Base-by-base conservation (phyloP, 169 alveolate species). In the Cryptosporidium viatorum region DNA sequence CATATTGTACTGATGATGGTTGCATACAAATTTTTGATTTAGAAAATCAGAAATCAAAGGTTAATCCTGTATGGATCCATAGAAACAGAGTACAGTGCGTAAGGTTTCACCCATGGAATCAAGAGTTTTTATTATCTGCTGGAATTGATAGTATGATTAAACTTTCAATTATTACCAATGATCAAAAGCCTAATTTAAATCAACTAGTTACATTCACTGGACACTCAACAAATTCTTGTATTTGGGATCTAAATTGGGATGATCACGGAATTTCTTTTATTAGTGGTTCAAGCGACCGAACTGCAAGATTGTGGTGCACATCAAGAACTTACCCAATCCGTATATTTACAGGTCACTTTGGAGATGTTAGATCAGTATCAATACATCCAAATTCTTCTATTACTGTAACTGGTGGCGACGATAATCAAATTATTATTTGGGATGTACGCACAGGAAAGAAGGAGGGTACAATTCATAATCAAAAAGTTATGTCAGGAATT, bases 381-480 rank as follows among this genome's bases (percentile, higher is more conserved):
- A 92, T 93, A 91, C 97, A 95, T 86, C 97, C 97, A 31, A 95
- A 95, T 69, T 85, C 93, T 31, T 95, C 93, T 50, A 94, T 94
- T 69, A 52, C 93, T 55, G 94, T 94, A 55, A 93, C 97, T 29
- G 95, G 96, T 50, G 93, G 96, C 3, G 91, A 86, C 75, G 97
- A 95, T 91, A 92, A 92, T 75, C 93, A 94, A 68, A 92, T 95
- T 51, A 68, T 92, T 84, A 50, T 93, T 62, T 80, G 89, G 89
- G 89, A 80, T 80, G 75, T 80, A 16, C 73, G 89, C 1, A 62
- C 89, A 16, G 75, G 89, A 26, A 62, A 59, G 45, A 80, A 35
- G 62, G 89, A 62, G 9, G 89, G 89, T 48, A 14, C n/a, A 21
- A 62, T 80, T 62, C 41, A 80, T 37, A 80, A 80, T 21, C 21